A percentile compares a stretch with the other conserved stretches of the same genome.
phyloP scores from a whole-genome alignment of 495 filamentous ascomycete genomes.

The Podospora appendiculata region DNA sequence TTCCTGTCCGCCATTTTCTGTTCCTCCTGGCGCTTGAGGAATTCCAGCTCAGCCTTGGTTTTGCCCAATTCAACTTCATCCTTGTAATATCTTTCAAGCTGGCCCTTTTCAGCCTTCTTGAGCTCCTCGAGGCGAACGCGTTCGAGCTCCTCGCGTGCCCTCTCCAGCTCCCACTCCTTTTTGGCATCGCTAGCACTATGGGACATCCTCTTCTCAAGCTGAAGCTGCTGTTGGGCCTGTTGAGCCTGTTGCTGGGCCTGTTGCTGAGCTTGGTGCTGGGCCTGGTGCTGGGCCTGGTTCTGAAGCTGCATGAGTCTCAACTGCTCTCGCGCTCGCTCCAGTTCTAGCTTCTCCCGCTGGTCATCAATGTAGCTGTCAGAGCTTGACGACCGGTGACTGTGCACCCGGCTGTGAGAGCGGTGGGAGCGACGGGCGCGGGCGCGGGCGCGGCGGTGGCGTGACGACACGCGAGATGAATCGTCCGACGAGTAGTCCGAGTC shows the following conservation, averaged over 20 bases:
- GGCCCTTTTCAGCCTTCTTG: slow-evolving; percentile 22
- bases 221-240: too few species aligned
- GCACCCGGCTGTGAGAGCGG: slow-evolving; percentile 14
- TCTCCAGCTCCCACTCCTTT: slow-evolving; percentile 34
- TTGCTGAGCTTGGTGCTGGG: too few species aligned
- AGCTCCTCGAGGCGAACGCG: slow-evolving; percentile 33
- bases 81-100: slow-evolving; percentile 4
- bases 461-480: slow-evolving; percentile 7
- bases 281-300: too few species aligned
- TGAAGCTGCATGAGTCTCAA: background rate
- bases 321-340: slow-evolving; percentile 13
- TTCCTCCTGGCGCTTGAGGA: slow-evolving; percentile 17
- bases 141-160: slow-evolving; percentile 34
- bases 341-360: slow-evolving; percentile 13
- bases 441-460: slow-evolving; percentile 5
- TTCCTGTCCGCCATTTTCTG: slow-evolving; percentile 25
- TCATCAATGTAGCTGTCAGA: slow-evolving; percentile 22
- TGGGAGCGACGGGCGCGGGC: slow-evolving; percentile 15
- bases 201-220: too few species aligned
- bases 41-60: slow-evolving; percentile 15
- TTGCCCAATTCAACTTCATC: slow-evolving; percentile 23
- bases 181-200: slow-evolving; percentile 1
- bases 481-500: slow-evolving; percentile 29
- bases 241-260: too few species aligned
- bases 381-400: slow-evolving; percentile 14